These are phyloP conservation scores for Bipolaris bicolor DNA, from an alignment of 2,329 filamentous ascomycete genomes.

Conservation along the genomic window DNA sequence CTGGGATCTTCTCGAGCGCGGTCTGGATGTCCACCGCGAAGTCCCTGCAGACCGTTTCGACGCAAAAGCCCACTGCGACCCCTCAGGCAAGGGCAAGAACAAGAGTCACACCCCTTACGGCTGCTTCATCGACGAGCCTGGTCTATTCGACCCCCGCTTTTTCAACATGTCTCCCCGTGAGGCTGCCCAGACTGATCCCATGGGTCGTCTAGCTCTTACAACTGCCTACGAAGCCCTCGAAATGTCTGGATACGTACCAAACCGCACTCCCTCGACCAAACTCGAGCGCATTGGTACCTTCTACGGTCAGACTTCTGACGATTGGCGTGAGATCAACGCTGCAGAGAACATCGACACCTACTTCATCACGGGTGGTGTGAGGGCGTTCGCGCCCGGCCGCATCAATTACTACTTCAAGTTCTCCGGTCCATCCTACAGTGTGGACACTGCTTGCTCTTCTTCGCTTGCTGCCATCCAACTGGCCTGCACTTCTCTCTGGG, in stretches of 20 bases:
- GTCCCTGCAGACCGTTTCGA: constrained; percentile 76
- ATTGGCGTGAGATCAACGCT: constrained; percentile 78
- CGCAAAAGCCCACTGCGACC: constrained; percentile 72
- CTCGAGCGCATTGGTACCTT: constrained; percentile 72
- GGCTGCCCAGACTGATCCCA: constrained; percentile 79
- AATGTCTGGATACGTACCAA: constrained; percentile 77
- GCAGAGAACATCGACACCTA: constrained; percentile 73
- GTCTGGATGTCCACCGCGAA: constrained; percentile 73
- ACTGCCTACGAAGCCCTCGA: constrained; percentile 84
- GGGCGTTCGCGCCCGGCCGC: constrained; percentile 66
- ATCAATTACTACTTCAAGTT: constrained; percentile 82
- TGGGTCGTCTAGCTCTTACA: constrained; percentile 76
- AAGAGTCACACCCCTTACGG: constrained; percentile 78
- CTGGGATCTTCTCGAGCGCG: constrained; percentile 77
- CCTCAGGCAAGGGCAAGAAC: constrained; percentile 74
- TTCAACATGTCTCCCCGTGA: constrained; percentile 88
- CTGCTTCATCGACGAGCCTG: constrained; percentile 77
- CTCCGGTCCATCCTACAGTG: constrained; percentile 71
- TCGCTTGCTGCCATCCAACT: constrained; percentile 74
- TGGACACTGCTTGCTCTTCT: constrained; percentile 81
- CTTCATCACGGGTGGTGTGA: constrained; percentile 68
- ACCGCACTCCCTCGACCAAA: constrained; percentile 71
- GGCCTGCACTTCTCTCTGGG: constrained; percentile 74
- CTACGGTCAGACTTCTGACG: constrained; percentile 76
- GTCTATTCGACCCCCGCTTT: constrained; percentile 80